phyloP scores from a whole-genome alignment of 2,329 filamentous ascomycete species.

The Periglandula ipomoeae region DNA sequence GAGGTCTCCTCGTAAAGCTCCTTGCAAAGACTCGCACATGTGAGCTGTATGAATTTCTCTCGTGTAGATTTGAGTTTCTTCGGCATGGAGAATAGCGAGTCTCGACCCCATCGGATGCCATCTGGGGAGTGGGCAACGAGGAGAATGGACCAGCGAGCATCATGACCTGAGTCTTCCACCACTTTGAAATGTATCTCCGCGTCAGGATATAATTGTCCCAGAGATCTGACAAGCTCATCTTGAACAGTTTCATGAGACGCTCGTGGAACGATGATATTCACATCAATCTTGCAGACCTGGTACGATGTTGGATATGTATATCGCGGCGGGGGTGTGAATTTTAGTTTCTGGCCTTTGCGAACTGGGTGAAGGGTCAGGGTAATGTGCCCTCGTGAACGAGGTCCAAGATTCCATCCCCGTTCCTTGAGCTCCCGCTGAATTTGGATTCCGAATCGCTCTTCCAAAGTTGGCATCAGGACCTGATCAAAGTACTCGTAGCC shows the following conservation, averaged over 20 bases:
- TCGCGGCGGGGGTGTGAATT: conserved; percentile 19
- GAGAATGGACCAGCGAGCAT: conserved; percentile 44
- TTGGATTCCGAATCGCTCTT: conserved; percentile 38
- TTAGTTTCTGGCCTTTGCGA: conserved; percentile 25
- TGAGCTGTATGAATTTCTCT: conserved; percentile 24
- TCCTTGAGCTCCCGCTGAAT: conserved; percentile 34
- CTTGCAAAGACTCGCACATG: conserved; percentile 36
- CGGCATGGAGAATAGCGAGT: conserved; percentile 31
- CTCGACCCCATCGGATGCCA: conserved; percentile 39
- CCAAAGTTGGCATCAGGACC: conserved; percentile 45
- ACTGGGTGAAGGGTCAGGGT: conserved; percentile 31
- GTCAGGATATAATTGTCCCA: conserved; percentile 33
- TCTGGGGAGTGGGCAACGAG: conserved; percentile 42
- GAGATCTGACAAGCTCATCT: conserved; percentile 27
- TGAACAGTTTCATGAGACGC: conserved; percentile 33
- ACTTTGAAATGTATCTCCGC: conserved; percentile 35
- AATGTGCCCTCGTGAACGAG: conserved; percentile 31
- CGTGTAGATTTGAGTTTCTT: conserved; percentile 25
- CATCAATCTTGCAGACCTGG: conserved; percentile 36
- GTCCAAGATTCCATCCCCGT: conserved; percentile 44
- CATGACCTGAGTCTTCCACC: conserved; percentile 41
- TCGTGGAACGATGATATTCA: conserved; percentile 40
- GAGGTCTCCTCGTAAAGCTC: conserved; percentile 36
- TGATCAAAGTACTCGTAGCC: conserved; percentile 57
- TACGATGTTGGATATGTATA: conserved; percentile 18